These are phyloP conservation scores for Ganoderma multipileum DNA, from an alignment of 1,284 basidiomycete genomes.

Conservation along the genomic window DNA sequence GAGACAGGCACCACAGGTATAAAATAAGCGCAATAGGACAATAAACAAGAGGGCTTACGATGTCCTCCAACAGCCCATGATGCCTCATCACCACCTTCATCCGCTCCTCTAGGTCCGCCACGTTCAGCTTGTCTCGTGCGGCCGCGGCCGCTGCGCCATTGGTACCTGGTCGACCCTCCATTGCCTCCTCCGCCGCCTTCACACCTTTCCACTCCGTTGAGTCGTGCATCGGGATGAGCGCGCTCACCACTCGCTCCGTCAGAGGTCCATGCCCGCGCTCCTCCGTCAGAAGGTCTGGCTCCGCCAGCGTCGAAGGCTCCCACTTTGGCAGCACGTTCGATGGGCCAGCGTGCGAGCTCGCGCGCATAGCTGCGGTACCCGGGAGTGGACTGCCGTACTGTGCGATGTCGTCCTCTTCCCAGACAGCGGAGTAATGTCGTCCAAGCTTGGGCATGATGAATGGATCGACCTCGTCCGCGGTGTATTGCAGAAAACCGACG, in stretches of 20 bases:
- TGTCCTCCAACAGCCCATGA: conserved; percentile 66
- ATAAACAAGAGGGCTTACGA: conserved; percentile 48
- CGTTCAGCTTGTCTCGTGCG: conserved; percentile 73
- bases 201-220: conserved; percentile 72
- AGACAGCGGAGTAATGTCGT: conserved; percentile 86
- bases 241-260: conserved; percentile 83
- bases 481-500: conserved; percentile 86
- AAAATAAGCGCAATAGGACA: neutral
- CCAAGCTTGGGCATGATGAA: conserved; percentile 89
- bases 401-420: conserved; percentile 89
- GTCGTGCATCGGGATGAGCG: conserved; percentile 73
- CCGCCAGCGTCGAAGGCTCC: conserved; percentile 76
- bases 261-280: conserved; percentile 80
- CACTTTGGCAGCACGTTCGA: conserved; percentile 62
- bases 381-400: conserved; percentile 53
- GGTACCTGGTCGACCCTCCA: conserved; percentile 79
- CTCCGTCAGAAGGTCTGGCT: conserved; percentile 68
- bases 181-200: conserved; percentile 82
- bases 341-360: conserved; percentile 39
- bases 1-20: neutral
- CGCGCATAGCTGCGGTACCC: conserved; percentile 44
- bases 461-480: conserved; percentile 87
- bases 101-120: conserved; percentile 72
- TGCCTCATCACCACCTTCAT: conserved; percentile 76
- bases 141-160: conserved; percentile 77